phyloP scores from a whole-genome alignment of 768 basidiomycete genomes.

The Mycena kentingensis region DNA sequence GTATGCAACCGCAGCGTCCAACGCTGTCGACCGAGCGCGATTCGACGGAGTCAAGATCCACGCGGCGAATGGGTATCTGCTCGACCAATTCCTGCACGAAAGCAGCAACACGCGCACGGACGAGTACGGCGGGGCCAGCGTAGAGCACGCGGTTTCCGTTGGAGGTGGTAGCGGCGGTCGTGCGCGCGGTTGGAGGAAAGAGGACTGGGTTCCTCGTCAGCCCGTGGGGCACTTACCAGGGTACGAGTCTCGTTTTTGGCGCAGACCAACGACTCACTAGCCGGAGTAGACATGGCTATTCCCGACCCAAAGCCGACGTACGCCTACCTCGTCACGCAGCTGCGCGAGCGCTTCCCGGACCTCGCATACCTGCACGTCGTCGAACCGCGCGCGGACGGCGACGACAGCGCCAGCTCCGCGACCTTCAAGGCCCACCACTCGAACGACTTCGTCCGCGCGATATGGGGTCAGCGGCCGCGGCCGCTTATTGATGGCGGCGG shows the following conservation, averaged over 20 bases:
- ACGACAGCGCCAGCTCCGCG: not conserved
- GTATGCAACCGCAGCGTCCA: slow-evolving; percentile 4
- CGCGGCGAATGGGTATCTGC: slow-evolving; percentile 31
- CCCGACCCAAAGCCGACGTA: slow-evolving; percentile 34
- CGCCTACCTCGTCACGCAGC: slow-evolving; percentile 27
- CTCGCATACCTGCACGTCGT: slow-evolving; percentile 43
- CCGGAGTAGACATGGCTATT: slow-evolving; percentile 32
- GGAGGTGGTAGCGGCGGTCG: slow-evolving; percentile 45
- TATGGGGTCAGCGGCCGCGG: slow-evolving; percentile 29
- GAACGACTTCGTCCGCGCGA: slow-evolving; percentile 24
- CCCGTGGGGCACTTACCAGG: slow-evolving; percentile 38
- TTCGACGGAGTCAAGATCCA: slow-evolving; percentile 19
- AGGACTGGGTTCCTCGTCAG: slow-evolving; percentile 43
- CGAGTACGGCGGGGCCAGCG: slow-evolving; percentile 48
- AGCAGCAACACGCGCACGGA: slow-evolving; percentile 30
- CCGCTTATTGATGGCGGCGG: slow-evolving; percentile 30
- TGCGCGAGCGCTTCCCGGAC: slow-evolving; percentile 28
- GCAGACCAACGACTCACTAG: not conserved
- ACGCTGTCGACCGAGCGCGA: slow-evolving; percentile 14
- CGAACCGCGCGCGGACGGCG: slow-evolving; percentile 28
- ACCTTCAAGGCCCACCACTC: slow-evolving; percentile 3
- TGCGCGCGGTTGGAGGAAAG: slow-evolving; percentile 42
- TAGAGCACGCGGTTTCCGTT: slow-evolving; percentile 50
- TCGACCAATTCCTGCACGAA: slow-evolving; percentile 48
- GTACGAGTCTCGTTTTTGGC: slow-evolving; percentile 21